Percentiles rank a stretch among this genome's conserved stretches.
These are phyloP conservation scores for Penicillium nordicum DNA, from an alignment of 2,329 filamentous ascomycete species.

Conservation along the genomic window DNA sequence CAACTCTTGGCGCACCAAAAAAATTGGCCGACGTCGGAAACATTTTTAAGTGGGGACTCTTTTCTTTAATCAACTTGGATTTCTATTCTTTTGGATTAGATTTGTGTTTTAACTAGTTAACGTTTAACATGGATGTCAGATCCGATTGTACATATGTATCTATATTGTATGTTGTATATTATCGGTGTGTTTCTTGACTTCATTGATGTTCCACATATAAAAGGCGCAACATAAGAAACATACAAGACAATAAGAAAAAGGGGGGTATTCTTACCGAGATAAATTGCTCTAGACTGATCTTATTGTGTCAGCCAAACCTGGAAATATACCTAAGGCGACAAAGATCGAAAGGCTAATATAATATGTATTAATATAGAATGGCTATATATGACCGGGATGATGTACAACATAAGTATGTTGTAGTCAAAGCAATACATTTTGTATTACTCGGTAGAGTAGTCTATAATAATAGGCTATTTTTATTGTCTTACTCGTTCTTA, in stretches of 20 bases:
- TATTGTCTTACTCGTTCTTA: not conserved
- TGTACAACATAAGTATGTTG: not conserved
- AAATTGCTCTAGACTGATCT: not conserved
- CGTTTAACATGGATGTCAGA: not conserved
- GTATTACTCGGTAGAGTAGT: not conserved
- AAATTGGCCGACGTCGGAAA: constrained; percentile 23
- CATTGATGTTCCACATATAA: not conserved
- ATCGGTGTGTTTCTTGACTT: not conserved
- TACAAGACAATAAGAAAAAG: too few species aligned
- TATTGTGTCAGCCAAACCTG: not conserved
- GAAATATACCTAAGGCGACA: not conserved
- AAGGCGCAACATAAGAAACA: not conserved
- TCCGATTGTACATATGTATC: not conserved
- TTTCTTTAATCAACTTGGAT: not conserved
- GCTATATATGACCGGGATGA: not conserved
- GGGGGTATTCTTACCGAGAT: not conserved
- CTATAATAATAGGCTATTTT: not conserved
- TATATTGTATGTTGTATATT: too few species aligned
- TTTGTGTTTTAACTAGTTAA: not conserved
- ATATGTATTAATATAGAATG: too few species aligned
- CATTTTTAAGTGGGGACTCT: constrained; percentile 6
- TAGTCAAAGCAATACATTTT: not conserved
- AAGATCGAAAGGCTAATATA: not conserved
- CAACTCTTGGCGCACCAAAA: constrained; percentile 21
- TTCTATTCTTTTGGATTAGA: not conserved